Conservation (phyloP, 805 yeast genomes). For the Candida morakotiae region DNA sequence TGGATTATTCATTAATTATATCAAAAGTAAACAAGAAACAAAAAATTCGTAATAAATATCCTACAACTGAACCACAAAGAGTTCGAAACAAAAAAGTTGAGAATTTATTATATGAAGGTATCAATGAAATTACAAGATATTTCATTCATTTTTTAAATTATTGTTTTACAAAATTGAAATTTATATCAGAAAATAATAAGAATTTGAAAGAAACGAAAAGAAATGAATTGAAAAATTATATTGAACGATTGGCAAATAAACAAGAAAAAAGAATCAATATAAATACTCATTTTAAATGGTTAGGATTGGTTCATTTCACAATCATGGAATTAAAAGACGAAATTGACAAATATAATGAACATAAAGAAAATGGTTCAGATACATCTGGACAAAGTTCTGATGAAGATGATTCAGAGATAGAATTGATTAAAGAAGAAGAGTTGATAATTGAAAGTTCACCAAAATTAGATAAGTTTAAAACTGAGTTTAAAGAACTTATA, state of each 20-base stretch:
- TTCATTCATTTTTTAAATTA: neutral
- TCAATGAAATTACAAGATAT: neutral
- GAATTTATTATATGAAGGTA: neutral
- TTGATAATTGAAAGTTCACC: neutral
- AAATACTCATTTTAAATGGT: neutral
- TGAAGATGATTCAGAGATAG: neutral
- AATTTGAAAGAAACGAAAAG: neutral
- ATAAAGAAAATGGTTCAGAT: neutral
- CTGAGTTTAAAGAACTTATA: neutral
- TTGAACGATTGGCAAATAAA: neutral
- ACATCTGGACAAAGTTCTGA: neutral
- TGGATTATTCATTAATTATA: neutral
- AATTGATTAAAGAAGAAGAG: neutral
- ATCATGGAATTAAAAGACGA: neutral
- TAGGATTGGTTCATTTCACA: neutral
- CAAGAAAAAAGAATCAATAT: neutral
- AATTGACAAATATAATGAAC: neutral
- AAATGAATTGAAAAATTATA: neutral
- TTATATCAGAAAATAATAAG: neutral
- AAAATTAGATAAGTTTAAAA: neutral
- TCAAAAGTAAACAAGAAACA: neutral
- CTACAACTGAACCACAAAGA: neutral
- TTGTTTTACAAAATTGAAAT: neutral
- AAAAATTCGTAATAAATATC: neutral
- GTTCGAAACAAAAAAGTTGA: neutral